phyloP scores from a whole-genome alignment of 495 filamentous ascomycete genomes.

The Trichoderma asperelloides region DNA sequence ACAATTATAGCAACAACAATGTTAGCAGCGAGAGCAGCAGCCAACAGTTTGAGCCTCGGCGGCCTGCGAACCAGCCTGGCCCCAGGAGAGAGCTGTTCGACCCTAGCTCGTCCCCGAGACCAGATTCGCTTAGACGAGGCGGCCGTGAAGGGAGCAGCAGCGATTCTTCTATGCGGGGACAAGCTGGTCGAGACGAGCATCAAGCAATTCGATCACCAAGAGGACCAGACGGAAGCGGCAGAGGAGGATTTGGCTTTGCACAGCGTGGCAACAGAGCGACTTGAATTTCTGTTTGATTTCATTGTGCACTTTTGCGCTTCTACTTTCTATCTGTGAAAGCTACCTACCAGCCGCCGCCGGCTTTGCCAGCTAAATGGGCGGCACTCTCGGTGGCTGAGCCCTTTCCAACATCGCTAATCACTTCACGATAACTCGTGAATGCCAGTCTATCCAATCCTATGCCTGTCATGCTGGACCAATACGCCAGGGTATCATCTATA shows the following conservation, averaged over 20 bases:
- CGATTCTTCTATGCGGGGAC: conserved; percentile 22
- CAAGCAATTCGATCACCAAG: conserved; percentile 55
- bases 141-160: conserved; percentile 41
- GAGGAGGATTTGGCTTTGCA: conserved; percentile 58
- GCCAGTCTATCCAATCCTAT: conserved; percentile 63
- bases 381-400: conserved; percentile 69
- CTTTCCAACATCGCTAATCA: conserved; percentile 92
- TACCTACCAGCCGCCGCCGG: conserved; percentile 83
- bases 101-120: conserved; percentile 56
- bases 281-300: conserved; percentile 24
- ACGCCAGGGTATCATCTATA: conserved; percentile 50
- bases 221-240: conserved; percentile 67
- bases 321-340: background rate
- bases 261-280: conserved; percentile 27
- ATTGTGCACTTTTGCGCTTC: background rate
- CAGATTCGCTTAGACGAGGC: conserved; percentile 40
- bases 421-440: conserved; percentile 80
- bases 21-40: conserved; percentile 14
- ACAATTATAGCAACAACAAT: conserved; percentile 15
- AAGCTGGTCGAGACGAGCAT: conserved; percentile 39
- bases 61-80: conserved; percentile 16
- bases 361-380: conserved; percentile 82
- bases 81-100: conserved; percentile 54
- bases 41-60: conserved; percentile 15
- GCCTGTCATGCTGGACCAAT: conserved; percentile 66